These are phyloP conservation scores for Talaromyces ruber DNA, from an alignment of 495 filamentous ascomycete genomes.

Conservation along the genomic window DNA sequence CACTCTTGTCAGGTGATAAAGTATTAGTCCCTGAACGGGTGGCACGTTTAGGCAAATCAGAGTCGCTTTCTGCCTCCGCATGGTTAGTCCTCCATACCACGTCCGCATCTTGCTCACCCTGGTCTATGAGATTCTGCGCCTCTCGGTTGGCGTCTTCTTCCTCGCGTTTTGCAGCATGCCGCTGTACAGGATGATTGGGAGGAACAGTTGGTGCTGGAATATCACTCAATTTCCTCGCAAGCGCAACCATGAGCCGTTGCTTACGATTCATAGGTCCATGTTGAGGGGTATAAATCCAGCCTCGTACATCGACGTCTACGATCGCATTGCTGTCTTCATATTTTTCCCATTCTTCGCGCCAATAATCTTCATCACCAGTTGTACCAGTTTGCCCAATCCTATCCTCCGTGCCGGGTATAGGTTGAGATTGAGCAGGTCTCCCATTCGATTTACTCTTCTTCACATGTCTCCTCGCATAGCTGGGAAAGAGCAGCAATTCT, in stretches of 20 bases:
- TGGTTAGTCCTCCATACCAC: slow-evolving; percentile 47
- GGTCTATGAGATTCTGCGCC: slow-evolving; percentile 62
- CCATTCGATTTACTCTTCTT: slow-evolving; percentile 11
- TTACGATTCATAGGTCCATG: slow-evolving; percentile 79
- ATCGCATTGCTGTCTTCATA: slow-evolving; percentile 70
- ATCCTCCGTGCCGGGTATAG: slow-evolving; percentile 15
- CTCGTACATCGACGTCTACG: slow-evolving; percentile 87
- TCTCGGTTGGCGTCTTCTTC: slow-evolving; percentile 61
- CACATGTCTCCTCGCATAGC: slow-evolving; percentile 65
- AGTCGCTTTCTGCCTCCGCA: slow-evolving; percentile 11
- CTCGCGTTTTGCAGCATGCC: slow-evolving; percentile 26
- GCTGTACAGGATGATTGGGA: slow-evolving; percentile 23
- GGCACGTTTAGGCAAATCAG: not conserved
- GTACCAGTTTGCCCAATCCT: slow-evolving; percentile 17
- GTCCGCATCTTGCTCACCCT: slow-evolving; percentile 61
- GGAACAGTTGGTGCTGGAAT: slow-evolving; percentile 56
- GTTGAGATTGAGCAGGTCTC: slow-evolving; percentile 16
- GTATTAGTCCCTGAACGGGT: slow-evolving; percentile 33
- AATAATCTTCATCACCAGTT: slow-evolving; percentile 45
- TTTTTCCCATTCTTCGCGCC: slow-evolving; percentile 58
- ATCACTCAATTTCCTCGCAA: slow-evolving; percentile 77
- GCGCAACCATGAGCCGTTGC: slow-evolving; percentile 74
- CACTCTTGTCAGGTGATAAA: slow-evolving; percentile 48
- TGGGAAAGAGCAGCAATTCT: slow-evolving; percentile 91
- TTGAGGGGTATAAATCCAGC: slow-evolving; percentile 87